A percentile compares a stretch with the other conserved stretches of the same genome.
These are phyloP conservation scores for Zanthoxylum bungeanum DNA, from an alignment of 345 rosid genomes.

Conservation along the genomic window DNA sequence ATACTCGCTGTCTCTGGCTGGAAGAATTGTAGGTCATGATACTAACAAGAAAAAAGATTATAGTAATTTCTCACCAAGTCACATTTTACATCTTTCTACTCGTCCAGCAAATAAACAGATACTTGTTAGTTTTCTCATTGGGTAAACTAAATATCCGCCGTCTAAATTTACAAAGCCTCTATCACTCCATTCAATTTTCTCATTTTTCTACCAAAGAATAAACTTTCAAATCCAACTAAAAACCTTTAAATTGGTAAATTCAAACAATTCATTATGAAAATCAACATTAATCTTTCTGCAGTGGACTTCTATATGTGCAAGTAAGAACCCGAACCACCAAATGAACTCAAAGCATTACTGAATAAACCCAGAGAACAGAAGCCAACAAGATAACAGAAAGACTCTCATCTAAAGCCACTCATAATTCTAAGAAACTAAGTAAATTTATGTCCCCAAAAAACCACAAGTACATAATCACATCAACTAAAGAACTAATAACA, in stretches of 20 bases:
- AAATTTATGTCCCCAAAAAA: neutral
- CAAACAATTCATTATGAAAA: neutral
- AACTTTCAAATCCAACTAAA: neutral
- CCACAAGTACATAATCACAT: neutral
- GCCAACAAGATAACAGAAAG: neutral
- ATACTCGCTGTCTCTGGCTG: slow-evolving; percentile 51
- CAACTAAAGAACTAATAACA: neutral
- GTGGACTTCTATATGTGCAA: neutral
- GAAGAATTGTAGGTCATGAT: slow-evolving; percentile 26
- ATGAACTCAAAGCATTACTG: neutral
- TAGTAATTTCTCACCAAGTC: neutral
- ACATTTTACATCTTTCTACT: neutral
- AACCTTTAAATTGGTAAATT: neutral
- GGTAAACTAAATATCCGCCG: neutral
- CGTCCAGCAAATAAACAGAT: neutral
- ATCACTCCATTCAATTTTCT: too few species aligned
- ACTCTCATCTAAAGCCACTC: neutral
- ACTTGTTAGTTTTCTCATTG: neutral
- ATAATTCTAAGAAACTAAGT: neutral
- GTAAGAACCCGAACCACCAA: slow-evolving; percentile 1
- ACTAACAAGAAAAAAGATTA: neutral
- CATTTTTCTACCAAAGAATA: too few species aligned
- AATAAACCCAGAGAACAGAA: neutral
- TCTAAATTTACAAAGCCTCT: neutral
- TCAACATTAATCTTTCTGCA: neutral